A percentile compares a stretch with the other conserved stretches of the same genome.
Conservation (phyloP, 768 basidiomycete species). For the Leccinum imitatum region DNA sequence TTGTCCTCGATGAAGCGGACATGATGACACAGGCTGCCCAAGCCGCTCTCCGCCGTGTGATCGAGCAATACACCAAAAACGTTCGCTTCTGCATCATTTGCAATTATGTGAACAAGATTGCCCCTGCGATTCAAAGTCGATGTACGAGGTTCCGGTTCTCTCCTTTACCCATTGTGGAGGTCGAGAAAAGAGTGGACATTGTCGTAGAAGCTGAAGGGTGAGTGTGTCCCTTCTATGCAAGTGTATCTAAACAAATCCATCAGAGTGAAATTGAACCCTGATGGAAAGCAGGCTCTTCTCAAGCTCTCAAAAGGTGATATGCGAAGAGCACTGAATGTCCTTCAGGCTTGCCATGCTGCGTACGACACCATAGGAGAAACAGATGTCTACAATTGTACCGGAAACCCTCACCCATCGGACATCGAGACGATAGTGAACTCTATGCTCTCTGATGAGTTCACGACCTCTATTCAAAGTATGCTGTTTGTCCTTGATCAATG, state of each 20-base stretch:
- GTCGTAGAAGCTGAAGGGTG: slow-evolving; percentile 88
- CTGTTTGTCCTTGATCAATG: slow-evolving; percentile 7
- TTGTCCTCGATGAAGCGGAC: slow-evolving; percentile 99
- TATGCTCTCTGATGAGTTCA: slow-evolving; percentile 96
- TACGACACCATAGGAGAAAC: slow-evolving; percentile 87
- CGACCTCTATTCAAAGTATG: slow-evolving; percentile 81
- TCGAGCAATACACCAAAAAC: slow-evolving; percentile 98
- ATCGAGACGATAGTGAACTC: slow-evolving; percentile 91
- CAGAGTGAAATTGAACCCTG: slow-evolving; percentile 83
- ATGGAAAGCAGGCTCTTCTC: slow-evolving; percentile 85
- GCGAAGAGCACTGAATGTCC: slow-evolving; percentile 92
- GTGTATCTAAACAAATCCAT: slow-evolving; percentile 6
- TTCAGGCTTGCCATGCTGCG: slow-evolving; percentile 98
- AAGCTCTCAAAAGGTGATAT: slow-evolving; percentile 98
- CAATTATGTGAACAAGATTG: slow-evolving; percentile 99
- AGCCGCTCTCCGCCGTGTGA: slow-evolving; percentile 92
- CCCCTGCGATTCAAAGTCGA: slow-evolving; percentile 96
- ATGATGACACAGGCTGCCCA: slow-evolving; percentile 99
- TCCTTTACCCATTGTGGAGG: slow-evolving; percentile 81
- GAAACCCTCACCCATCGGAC: slow-evolving; percentile 93
- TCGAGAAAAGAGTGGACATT: slow-evolving; percentile 74
- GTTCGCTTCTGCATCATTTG: slow-evolving; percentile 99
- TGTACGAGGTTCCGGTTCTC: slow-evolving; percentile 98
- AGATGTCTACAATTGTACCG: slow-evolving; percentile 95
- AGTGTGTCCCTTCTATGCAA: slow-evolving; percentile 18